Percentiles rank a stretch among this genome's conserved stretches.
These are phyloP conservation scores for Paraurostyla sp. DNA, from an alignment of 73 alveolate species.

Conservation along the genomic window DNA sequence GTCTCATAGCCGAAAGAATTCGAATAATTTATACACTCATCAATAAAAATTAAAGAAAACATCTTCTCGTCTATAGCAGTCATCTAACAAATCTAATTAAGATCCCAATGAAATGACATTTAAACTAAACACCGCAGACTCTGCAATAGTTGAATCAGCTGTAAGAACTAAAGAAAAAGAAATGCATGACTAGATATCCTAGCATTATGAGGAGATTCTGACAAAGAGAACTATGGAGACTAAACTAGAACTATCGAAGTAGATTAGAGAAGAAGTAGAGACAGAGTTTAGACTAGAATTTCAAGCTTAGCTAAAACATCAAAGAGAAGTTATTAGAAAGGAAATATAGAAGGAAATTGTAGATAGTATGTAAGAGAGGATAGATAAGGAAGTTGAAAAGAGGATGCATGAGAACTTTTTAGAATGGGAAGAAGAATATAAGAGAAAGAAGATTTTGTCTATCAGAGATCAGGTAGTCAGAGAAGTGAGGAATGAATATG, in stretches of 20 bases:
- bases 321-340: not conserved
- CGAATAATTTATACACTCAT: too few relatives aligned
- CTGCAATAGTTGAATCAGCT: not conserved
- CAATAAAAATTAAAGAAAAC: too few relatives aligned
- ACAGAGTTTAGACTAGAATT: not conserved
- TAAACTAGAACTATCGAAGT: not conserved
- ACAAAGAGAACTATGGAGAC: conserved; percentile 18
- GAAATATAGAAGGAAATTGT: conserved; percentile 4
- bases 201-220: conserved; percentile 6
- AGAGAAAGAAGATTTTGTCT: not conserved
- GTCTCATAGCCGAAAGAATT: too few relatives aligned
- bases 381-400: conserved; percentile 38
- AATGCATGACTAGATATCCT: conserved; percentile 10
- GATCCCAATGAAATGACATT: conserved; percentile 26
- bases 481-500: conserved; percentile 27
- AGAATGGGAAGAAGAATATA: conserved; percentile 53
- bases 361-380: not conserved
- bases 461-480: not conserved
- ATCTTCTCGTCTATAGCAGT: too few relatives aligned
- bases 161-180: not conserved
- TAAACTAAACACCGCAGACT: not conserved
- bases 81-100: too few relatives aligned
- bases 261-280: conserved; percentile 38
- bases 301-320: not conserved
- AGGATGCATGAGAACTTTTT: conserved; percentile 30